Conservation (phyloP, 805 yeast species). For the Candida sphagnicola region DNA sequence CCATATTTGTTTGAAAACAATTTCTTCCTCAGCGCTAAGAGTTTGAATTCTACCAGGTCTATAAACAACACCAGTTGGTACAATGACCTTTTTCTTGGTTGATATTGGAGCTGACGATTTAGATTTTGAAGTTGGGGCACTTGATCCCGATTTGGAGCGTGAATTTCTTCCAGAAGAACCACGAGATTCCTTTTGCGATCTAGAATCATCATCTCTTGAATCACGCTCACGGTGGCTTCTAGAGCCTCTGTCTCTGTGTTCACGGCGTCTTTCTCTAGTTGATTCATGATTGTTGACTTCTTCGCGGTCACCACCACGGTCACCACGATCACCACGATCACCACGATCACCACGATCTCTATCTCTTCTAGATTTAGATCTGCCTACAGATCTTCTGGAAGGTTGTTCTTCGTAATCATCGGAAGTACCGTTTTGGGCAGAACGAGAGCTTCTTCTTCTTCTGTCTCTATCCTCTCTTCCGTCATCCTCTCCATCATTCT, state of each 20-base stretch:
- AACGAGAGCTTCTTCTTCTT: neutral
- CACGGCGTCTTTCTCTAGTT: constrained; percentile 6
- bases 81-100: constrained; percentile 1
- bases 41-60: constrained; percentile 38
- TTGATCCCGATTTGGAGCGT: neutral
- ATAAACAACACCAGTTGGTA: constrained; percentile 13
- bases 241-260: neutral
- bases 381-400: constrained; percentile 3
- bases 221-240: constrained; percentile 2
- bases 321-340: neutral
- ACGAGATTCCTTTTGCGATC: neutral
- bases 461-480: neutral
- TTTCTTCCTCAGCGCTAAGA: constrained; percentile 51
- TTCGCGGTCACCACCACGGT: constrained; percentile 4
- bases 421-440: neutral
- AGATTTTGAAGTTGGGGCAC: neutral
- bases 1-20: constrained; percentile 67
- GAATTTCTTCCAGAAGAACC: neutral
- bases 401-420: constrained; percentile 1
- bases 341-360: neutral
- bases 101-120: neutral
- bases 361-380: constrained; percentile 1
- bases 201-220: neutral
- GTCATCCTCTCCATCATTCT: neutral
- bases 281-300: constrained; percentile 6